Evolutionary conservation across 768 basidiomycete species (phyloP).

Genomic region (Podaxis sp.): DNA sequence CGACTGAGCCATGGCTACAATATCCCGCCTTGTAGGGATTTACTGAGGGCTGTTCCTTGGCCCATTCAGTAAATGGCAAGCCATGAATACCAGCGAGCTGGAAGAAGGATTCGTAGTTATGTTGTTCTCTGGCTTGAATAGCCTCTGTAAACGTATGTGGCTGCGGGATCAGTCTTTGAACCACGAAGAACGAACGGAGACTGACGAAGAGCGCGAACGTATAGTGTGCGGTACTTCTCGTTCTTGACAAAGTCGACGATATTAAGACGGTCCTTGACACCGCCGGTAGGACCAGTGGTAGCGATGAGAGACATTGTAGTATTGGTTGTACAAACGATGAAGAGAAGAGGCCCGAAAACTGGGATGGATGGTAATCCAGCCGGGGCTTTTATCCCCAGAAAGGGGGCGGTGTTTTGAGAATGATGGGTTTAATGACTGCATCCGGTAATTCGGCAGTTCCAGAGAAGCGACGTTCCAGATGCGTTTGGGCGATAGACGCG

Average conservation of each 20-base stretch:
- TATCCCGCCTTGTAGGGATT: slow-evolving; percentile 39
- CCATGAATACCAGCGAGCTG: slow-evolving; percentile 53
- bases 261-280: slow-evolving; percentile 34
- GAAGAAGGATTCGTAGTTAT: slow-evolving; percentile 37
- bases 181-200: background rate
- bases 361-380: background rate
- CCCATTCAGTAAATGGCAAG: slow-evolving; percentile 44
- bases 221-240: slow-evolving; percentile 48
- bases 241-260: slow-evolving; percentile 44
- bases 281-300: background rate
- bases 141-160: slow-evolving; percentile 20
- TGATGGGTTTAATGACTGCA: background rate
- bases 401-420: background rate
- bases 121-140: slow-evolving; percentile 31
- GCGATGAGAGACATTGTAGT: background rate
- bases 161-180: background rate
- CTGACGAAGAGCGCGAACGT: slow-evolving; percentile 43
- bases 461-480: no score
- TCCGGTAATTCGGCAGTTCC: background rate
- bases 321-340: no score
- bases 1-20: slow-evolving; percentile 49
- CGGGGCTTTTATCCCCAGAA: background rate
- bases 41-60: slow-evolving; percentile 27
- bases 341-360: background rate
- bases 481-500: background rate